Base-by-base conservation (phyloP, 2,329 filamentous ascomycete species). In the Ceratocystis alfenasii region DNA sequence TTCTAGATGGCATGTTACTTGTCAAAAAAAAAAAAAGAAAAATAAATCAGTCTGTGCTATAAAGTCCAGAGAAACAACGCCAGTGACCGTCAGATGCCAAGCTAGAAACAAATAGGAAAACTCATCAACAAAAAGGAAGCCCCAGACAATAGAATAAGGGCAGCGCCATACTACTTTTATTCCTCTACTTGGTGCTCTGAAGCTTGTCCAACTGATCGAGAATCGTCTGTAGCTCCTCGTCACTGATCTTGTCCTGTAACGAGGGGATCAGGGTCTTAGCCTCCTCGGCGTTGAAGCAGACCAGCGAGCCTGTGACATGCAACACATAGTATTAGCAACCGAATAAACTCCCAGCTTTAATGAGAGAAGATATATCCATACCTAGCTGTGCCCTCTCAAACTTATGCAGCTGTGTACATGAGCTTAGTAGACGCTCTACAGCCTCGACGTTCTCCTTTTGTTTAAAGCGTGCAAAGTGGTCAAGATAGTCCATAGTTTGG, bases 241-340 rank as follows among this genome's bases (percentile, higher is more conserved):
- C 93, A 68, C 83, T 83, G 72, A 97, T 95, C 78, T 99, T 99
- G 75, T 91, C 87, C 71, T 86, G 82, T 63, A 99, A 76, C 66
- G 84, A 96, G 0, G 94, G 95, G 69, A 99, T 95, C 67, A 99
- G 81, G 7, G 90, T 96, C 78, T 96, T 96, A 68, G 94, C 94
- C 77, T 99, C 95, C 74, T 99, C 94, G 67, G 90, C 88, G 57
- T 86, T 88, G 72, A 95, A 92, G 74, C 92, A 96, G 76, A 91
- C 96, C 48, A 99, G 80, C 41, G 90, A 95, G 44, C 91, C 92
- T 95, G 72, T 70, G 73, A 69, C 53, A 25, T 45, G 12, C 8
- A 41, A 4, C 36, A 41, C 12, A 4, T 12, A 10, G 8, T 20
- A 46, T 69, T 64, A 69, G 68, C 45, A 50, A 12, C 5, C 5